phyloP scores from a whole-genome alignment of 2,329 filamentous ascomycete species.

The Setomelanomma holmii region DNA sequence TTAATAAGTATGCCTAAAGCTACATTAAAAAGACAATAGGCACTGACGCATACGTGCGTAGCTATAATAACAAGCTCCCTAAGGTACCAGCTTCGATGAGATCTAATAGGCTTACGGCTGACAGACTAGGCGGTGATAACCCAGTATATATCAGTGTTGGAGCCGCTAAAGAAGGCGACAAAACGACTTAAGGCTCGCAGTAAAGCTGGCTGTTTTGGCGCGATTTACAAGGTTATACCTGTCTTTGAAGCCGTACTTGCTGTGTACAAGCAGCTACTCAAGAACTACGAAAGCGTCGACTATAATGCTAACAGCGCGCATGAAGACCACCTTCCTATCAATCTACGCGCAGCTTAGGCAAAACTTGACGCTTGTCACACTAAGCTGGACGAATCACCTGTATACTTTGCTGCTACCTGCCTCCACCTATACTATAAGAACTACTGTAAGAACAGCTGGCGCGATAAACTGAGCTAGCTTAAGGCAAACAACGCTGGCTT shows the following conservation, averaged over 20 bases:
- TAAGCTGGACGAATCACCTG: slow-evolving; percentile 7
- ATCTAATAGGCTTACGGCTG: neutral
- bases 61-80: neutral
- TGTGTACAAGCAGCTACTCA: neutral
- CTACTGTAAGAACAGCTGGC: slow-evolving; percentile 6
- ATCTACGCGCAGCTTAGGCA: slow-evolving; percentile 3
- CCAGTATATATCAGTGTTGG: neutral
- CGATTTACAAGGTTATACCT: neutral
- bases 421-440: slow-evolving; percentile 4
- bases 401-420: slow-evolving; percentile 7
- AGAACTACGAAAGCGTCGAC: neutral
- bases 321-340: slow-evolving; percentile 7
- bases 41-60: neutral
- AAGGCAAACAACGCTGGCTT: neutral
- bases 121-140: neutral
- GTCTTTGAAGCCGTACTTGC: neutral
- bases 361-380: slow-evolving; percentile 5
- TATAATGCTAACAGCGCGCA: neutral
- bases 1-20: neutral
- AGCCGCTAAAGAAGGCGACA: neutral
- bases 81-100: neutral
- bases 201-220: neutral
- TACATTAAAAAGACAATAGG: neutral
- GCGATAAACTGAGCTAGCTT: slow-evolving; percentile 1
- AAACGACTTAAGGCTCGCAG: neutral